phyloP scores from a whole-genome alignment of 306 rosid species.

The Corylus americana region DNA sequence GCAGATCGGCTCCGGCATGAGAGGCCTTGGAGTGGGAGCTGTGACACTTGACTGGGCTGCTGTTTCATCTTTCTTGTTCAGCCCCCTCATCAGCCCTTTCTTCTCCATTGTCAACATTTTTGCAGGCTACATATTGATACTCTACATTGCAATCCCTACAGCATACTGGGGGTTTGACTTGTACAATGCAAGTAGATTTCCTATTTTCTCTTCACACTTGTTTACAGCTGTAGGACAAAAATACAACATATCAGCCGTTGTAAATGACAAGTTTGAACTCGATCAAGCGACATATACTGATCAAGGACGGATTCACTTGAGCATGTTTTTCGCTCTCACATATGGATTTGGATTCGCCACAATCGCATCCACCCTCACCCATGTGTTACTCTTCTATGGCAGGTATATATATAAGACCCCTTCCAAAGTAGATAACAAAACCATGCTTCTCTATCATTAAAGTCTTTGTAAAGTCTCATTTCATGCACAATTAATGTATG shows the following conservation, averaged over 20 bases:
- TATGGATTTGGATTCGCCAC: slow-evolving; percentile 83
- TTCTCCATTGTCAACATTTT: slow-evolving; percentile 69
- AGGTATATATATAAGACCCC: slow-evolving; percentile 41
- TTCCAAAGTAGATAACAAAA: not conserved
- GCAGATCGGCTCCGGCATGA: slow-evolving; percentile 82
- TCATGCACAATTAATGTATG: slow-evolving; percentile 20
- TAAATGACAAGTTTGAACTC: slow-evolving; percentile 60
- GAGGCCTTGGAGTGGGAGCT: slow-evolving; percentile 78
- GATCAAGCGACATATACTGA: slow-evolving; percentile 38
- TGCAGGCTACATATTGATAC: slow-evolving; percentile 48
- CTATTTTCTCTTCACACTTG: slow-evolving; percentile 77
- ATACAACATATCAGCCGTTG: slow-evolving; percentile 63
- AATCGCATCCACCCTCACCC: slow-evolving; percentile 70
- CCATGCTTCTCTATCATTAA: not conserved
- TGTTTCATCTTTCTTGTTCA: slow-evolving; percentile 71
- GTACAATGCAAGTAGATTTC: slow-evolving; percentile 55
- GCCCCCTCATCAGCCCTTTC: slow-evolving; percentile 80
- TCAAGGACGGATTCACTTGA: slow-evolving; percentile 65
- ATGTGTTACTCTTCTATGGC: slow-evolving; percentile 74
- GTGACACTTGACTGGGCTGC: slow-evolving; percentile 70
- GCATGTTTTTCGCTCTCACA: slow-evolving; percentile 65
- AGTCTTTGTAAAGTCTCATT: not conserved
- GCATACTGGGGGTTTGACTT: slow-evolving; percentile 67
- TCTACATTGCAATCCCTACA: slow-evolving; percentile 52
- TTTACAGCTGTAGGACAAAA: slow-evolving; percentile 54